Base-by-base conservation (phyloP, 2,329 filamentous ascomycete species). In the Phoma herbarum region DNA sequence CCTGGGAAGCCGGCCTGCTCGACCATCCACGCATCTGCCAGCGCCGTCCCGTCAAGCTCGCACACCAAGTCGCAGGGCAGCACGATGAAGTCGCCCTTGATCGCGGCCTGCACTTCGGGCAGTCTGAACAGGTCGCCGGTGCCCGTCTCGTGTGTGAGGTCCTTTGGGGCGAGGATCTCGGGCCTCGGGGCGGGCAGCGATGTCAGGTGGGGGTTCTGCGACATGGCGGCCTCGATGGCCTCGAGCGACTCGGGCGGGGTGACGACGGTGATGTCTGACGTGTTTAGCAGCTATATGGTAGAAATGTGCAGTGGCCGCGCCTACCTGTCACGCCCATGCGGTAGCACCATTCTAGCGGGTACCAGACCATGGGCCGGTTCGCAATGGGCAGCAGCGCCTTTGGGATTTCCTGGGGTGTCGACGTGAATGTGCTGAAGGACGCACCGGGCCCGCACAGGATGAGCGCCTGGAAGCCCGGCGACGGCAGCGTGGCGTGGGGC, bases 31-130 rank as follows among this genome's bases (percentile, higher is more conserved):
- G 93, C 88, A 76, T 97, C 92, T 2, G 96, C 80, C 22, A 98
- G 83, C 62, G 89, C 87, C 68, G 93, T 90, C 12, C 93, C 93
- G 2, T 90, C 89, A 16, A 98, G 81, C 72, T 97, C 93, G 75
- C 93, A 97, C 37, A 99, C 88, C 7, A 99, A 82, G 75, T 99
- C 95, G 77, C 95, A 99, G 0, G 95, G 94, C 4, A 99, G 82
- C 3, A 98, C 86, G 25, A 97, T 81, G 72, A 99, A 98, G 78
- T 99, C 92, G 12, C 88, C 87, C 52, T 86, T 92, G 68, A 99
- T 87, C 8, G 88, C 84, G n/a, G 84, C 82, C 72, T 90, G 88
- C 43, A 98, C 87, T 74, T 97, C 91, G 0, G 91, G 90, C 9
- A 97, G 83, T 10, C 93, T 87, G 51, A 99, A 85, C 20, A 98